These are phyloP conservation scores for Leishmania major DNA, from an alignment of 208 protist species.

Conservation along the genomic window DNA sequence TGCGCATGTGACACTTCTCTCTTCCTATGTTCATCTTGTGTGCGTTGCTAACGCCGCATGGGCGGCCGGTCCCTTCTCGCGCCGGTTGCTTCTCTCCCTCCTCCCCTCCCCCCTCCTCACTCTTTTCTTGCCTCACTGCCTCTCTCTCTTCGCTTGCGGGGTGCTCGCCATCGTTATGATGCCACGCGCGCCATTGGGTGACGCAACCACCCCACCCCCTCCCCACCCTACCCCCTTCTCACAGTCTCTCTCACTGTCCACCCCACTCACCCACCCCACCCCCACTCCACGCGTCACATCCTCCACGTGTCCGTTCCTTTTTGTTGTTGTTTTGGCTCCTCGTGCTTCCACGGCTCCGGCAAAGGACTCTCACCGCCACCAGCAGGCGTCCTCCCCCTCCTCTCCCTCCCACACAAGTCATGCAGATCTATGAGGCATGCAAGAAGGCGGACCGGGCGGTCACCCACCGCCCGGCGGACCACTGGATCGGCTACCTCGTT, in stretches of 20 bases:
- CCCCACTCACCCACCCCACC: too few species aligned
- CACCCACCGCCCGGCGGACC: slow-evolving; percentile 62
- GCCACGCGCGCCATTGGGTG: neutral
- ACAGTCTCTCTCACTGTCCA: neutral
- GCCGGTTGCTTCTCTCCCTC: neutral
- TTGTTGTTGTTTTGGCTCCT: neutral
- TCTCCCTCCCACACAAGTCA: neutral
- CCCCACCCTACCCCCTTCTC: neutral
- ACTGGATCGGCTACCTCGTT: slow-evolving; percentile 79
- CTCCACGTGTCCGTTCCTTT: neutral
- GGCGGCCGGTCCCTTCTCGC: neutral
- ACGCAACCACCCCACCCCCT: neutral
- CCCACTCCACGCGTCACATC: neutral
- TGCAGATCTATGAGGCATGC: slow-evolving; percentile 18
- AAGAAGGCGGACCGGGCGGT: slow-evolving; percentile 30
- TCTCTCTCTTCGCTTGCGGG: neutral
- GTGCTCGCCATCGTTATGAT: neutral
- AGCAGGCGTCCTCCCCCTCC: neutral
- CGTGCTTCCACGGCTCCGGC: neutral
- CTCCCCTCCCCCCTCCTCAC: neutral
- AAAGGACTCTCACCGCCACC: neutral
- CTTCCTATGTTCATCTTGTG: neutral
- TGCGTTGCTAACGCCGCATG: neutral
- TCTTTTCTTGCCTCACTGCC: neutral
- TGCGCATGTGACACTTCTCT: too few species aligned